A percentile compares a stretch with the other conserved stretches of the same genome.
These are phyloP conservation scores for Spergularia marina DNA, from an alignment of 148 eudicot genomes.

Conservation along the genomic window DNA sequence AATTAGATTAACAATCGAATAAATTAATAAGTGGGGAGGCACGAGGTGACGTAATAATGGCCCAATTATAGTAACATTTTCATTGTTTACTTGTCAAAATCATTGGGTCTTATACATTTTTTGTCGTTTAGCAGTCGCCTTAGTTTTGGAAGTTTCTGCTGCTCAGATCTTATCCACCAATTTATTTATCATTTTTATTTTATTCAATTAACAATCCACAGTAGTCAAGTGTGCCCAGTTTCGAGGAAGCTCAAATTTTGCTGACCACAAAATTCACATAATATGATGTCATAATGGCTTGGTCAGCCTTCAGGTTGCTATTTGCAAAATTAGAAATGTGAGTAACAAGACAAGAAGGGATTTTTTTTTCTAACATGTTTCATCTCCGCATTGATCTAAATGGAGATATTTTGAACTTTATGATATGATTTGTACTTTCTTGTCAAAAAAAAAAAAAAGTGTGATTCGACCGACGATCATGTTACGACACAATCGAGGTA, in stretches of 20 bases:
- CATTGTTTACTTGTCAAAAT: conserved; percentile 2
- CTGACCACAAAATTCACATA: neutral
- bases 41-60: conserved; percentile 1
- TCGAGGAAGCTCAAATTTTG: neutral
- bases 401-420: too few species aligned
- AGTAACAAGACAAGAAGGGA: neutral
- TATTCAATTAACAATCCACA: too few species aligned
- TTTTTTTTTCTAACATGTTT: neutral
- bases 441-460: too few species aligned
- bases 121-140: conserved; percentile 18
- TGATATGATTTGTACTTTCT: too few species aligned
- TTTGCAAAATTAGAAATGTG: neutral
- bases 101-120: neutral
- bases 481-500: too few species aligned
- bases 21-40: neutral
- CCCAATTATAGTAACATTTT: neutral
- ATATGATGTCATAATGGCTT: conserved; percentile 2
- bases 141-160: conserved; percentile 17
- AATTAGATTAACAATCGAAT: neutral
- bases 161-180: conserved; percentile 6
- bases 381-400: neutral
- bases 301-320: neutral
- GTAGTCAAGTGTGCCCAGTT: too few species aligned
- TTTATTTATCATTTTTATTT: neutral
- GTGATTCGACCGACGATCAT: too few species aligned